Conservation (phyloP, 2,329 filamentous ascomycete species). For the Seiridium cupressi region DNA sequence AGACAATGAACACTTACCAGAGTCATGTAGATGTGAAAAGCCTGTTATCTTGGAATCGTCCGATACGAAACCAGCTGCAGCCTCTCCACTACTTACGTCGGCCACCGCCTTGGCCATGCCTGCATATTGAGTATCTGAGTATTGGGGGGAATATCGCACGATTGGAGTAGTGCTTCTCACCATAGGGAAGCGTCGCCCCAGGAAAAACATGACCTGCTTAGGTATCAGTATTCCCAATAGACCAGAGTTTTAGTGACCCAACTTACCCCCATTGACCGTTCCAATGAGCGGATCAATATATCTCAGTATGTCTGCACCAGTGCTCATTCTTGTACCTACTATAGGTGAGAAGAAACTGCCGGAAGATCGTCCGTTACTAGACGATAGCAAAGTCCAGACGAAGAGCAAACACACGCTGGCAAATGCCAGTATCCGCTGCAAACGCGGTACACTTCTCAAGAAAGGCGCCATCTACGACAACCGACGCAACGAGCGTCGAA, state of each 20-base stretch:
- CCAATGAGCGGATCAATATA: slow-evolving; percentile 29
- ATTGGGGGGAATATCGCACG: no score
- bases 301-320: slow-evolving; percentile 16
- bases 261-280: slow-evolving; percentile 27
- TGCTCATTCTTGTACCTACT: slow-evolving; percentile 11
- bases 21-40: slow-evolving; percentile 33
- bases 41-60: slow-evolving; percentile 28
- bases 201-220: slow-evolving; percentile 30
- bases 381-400: slow-evolving; percentile 22
- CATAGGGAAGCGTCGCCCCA: slow-evolving; percentile 30
- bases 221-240: slow-evolving; percentile 10
- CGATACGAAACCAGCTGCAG: slow-evolving; percentile 29
- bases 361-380: slow-evolving; percentile 19
- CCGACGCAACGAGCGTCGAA: neutral
- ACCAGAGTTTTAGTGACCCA: neutral
- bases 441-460: slow-evolving; percentile 20
- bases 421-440: slow-evolving; percentile 18
- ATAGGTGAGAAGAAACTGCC: slow-evolving; percentile 15
- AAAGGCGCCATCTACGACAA: slow-evolving; percentile 17
- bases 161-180: slow-evolving; percentile 11
- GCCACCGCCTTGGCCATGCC: slow-evolving; percentile 33
- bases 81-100: slow-evolving; percentile 25
- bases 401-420: slow-evolving; percentile 16
- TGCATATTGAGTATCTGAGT: slow-evolving; percentile 5
- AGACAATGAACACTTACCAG: slow-evolving; percentile 17